A percentile compares a stretch with the other conserved stretches of the same genome.
Conservation (phyloP, 2,329 filamentous ascomycete genomes). For the Alternaria solani region DNA sequence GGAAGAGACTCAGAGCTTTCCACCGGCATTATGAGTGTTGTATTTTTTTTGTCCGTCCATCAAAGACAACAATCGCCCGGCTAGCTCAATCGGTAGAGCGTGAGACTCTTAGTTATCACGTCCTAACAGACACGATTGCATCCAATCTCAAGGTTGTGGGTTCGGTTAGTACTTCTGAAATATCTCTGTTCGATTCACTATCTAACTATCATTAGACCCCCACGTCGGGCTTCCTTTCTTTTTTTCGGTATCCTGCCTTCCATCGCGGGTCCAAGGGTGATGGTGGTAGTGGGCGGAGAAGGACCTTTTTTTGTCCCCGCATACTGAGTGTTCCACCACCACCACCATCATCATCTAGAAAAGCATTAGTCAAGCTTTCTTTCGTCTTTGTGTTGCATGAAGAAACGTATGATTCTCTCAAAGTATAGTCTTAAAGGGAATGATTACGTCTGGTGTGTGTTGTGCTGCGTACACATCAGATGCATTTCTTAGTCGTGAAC, state of each 20-base stretch:
- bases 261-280: not conserved
- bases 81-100: constrained; percentile 53
- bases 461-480: not conserved
- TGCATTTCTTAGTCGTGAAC: not conserved
- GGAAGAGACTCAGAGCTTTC: not conserved
- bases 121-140: constrained; percentile 16
- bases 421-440: not conserved
- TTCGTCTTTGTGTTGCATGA: not conserved
- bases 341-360: not conserved
- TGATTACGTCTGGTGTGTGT: not conserved
- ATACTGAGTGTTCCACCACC: not conserved
- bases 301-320: not conserved
- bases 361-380: not conserved
- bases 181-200: not conserved
- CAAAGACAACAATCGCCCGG: constrained; percentile 19
- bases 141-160: constrained; percentile 27
- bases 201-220: constrained; percentile 1
- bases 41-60: not conserved
- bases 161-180: constrained; percentile 9
- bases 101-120: constrained; percentile 49
- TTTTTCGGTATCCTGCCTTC: not conserved
- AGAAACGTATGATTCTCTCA: not conserved
- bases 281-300: not conserved
- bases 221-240: constrained; percentile 16
- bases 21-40: not conserved